Base-by-base conservation (phyloP, 345 rosid species). In the Lepidium sativum region DNA sequence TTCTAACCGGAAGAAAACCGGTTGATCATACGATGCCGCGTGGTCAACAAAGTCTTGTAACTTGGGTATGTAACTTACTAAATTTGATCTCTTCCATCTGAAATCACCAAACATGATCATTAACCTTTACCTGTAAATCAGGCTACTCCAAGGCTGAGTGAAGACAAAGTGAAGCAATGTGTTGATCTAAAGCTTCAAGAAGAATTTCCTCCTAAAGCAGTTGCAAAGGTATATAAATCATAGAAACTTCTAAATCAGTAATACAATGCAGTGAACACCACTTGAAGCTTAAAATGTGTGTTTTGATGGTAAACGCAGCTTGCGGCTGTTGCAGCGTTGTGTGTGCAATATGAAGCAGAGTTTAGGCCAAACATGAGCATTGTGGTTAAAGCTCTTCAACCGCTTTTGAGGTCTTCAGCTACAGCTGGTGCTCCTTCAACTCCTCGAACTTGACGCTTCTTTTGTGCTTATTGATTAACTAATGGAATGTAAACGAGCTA, bases 21-120 rank as follows among this genome's bases (percentile, higher is more conserved):
- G 99, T 94, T 34, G 99, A 94, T 73, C 99, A 94, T 71, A 94
- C 97, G 5, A 90, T 94, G 99, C 99, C 97, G 18, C 96, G 96
- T 68, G 99, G 99, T 60, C 99, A 94, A 63, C 99, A 94, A 69
- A 82, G 87, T 81, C 92, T 94, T 47, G 99, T 94, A 23, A 94
- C 99, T 54, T 94, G 99, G 99, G 99, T 90, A 44, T 21, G 78
- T 65, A 67, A 45, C 16, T 38, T 67, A 23, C 21, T 4, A 51
- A 10, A 50, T 54, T 4, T 38, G 21, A 45, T 50, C 12, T 49
- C 1, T 44, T 3, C 14, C 44, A 15, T 47, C 32, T 64, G 14
- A 47, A 8, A 4, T 40, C 9, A 44, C 16, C 5, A 21, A 49
- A 47, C 54, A 27, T 9, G 9, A n/a, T 20, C 52, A 13, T 42